These are phyloP conservation scores for Penicillium sp. DNA, from an alignment of 2,329 filamentous ascomycete species.

Conservation along the genomic window DNA sequence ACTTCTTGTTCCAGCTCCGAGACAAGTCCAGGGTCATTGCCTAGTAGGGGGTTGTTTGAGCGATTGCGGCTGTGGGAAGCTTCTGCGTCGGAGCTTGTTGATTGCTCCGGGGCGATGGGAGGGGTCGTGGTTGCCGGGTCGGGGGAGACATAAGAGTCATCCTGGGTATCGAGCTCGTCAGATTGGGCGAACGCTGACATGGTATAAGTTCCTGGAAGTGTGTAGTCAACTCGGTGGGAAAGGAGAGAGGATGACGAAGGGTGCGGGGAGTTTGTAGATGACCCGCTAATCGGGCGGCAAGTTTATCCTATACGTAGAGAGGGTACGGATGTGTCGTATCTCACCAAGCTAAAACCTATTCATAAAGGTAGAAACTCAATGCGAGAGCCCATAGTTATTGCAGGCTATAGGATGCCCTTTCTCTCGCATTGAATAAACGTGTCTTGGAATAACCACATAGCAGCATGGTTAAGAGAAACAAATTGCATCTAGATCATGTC, in stretches of 20 bases:
- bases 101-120: conserved; percentile 20
- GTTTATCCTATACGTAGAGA: background rate
- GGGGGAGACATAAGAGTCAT: conserved; percentile 23
- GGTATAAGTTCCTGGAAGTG: background rate
- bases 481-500: too few species aligned
- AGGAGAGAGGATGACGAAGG: background rate
- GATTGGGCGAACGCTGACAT: conserved; percentile 28
- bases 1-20: conserved; percentile 89
- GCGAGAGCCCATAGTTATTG: too few species aligned
- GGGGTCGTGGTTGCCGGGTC: conserved; percentile 24
- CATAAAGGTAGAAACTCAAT: too few species aligned
- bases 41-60: conserved; percentile 42
- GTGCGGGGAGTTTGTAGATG: background rate
- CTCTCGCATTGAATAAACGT: too few species aligned
- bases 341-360: too few species aligned
- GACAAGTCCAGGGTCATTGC: conserved; percentile 51
- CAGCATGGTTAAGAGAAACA: too few species aligned
- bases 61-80: conserved; percentile 19
- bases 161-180: conserved; percentile 22
- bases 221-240: background rate
- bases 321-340: too few species aligned
- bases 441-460: too few species aligned
- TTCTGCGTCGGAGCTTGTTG: conserved; percentile 21
- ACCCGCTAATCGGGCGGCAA: background rate
- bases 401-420: too few species aligned